These are phyloP conservation scores for Sarocladium oryzae DNA, from an alignment of 2,329 filamentous ascomycete species.

Conservation along the genomic window DNA sequence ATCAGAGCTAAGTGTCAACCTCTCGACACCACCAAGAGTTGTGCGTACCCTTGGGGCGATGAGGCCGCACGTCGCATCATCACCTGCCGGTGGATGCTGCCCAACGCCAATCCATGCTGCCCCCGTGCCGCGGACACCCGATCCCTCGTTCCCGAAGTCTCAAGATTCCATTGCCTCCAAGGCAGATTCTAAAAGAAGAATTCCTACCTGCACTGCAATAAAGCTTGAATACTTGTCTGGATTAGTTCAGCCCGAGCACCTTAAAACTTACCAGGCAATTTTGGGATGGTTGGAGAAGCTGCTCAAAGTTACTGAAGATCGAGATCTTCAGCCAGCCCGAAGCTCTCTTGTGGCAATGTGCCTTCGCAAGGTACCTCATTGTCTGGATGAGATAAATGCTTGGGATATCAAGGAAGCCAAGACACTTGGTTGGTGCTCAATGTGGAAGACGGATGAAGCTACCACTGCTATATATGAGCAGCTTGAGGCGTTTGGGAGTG, in stretches of 20 bases:
- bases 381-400: constrained; percentile 25
- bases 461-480: constrained; percentile 23
- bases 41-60: constrained; percentile 23
- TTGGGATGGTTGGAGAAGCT: constrained; percentile 24
- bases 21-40: constrained; percentile 20
- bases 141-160: too few species aligned
- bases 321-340: constrained; percentile 15
- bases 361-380: constrained; percentile 24
- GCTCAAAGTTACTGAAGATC: constrained; percentile 20
- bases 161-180: too few species aligned
- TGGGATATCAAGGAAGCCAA: constrained; percentile 23
- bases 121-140: background rate
- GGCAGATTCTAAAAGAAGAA: too few species aligned
- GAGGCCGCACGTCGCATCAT: constrained; percentile 21
- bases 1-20: background rate
- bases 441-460: constrained; percentile 16
- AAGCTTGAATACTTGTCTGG: background rate
- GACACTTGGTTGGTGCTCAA: constrained; percentile 17
- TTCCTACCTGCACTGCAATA: background rate
- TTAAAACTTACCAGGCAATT: constrained; percentile 24
- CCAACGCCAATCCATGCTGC: constrained; percentile 22
- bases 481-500: constrained; percentile 25
- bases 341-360: constrained; percentile 32
- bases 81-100: constrained; percentile 20
- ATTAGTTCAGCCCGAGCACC: background rate